Evolutionary conservation across 768 basidiomycete genomes (phyloP).

Genomic region (Crassisporium funariophilum): DNA sequence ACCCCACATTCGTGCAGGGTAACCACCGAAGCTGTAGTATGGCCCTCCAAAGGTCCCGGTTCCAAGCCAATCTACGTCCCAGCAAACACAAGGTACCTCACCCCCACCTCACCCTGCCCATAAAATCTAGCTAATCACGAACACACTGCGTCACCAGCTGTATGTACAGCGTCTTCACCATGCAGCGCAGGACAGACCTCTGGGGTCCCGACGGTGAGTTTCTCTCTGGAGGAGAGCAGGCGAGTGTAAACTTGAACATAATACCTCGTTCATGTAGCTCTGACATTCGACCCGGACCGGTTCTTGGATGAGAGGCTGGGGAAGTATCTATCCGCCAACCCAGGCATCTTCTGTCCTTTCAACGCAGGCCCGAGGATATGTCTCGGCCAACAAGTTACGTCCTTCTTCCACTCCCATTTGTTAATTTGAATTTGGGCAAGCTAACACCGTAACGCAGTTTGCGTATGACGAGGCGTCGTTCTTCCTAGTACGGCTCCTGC

Average conservation of each 20-base stretch:
- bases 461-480: conserved; percentile 61
- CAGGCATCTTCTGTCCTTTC: conserved; percentile 41
- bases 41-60: conserved; percentile 17
- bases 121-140: not conserved
- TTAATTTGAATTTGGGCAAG: not conserved
- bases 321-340: conserved; percentile 48
- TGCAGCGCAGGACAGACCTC: conserved; percentile 63
- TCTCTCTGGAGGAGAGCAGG: too few species aligned
- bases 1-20: conserved; percentile 1
- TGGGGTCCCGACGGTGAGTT: conserved; percentile 68
- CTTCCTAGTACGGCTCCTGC: too few species aligned
- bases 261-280: conserved; percentile 31
- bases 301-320: conserved; percentile 53
- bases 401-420: too few species aligned
- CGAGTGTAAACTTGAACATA: not conserved
- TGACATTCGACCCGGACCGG: conserved; percentile 55
- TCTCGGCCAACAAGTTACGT: conserved; percentile 44
- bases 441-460: conserved; percentile 16
- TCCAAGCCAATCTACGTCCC: conserved; percentile 23
- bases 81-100: conserved; percentile 21
- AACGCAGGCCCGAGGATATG: conserved; percentile 41
- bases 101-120: not conserved
- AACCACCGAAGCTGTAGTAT: conserved; percentile 13
- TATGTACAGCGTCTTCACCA: conserved; percentile 49
- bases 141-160: conserved; percentile 1